Conservation (phyloP, 1,284 basidiomycete genomes). For the Austroboletus olivaceoglutinosus region DNA sequence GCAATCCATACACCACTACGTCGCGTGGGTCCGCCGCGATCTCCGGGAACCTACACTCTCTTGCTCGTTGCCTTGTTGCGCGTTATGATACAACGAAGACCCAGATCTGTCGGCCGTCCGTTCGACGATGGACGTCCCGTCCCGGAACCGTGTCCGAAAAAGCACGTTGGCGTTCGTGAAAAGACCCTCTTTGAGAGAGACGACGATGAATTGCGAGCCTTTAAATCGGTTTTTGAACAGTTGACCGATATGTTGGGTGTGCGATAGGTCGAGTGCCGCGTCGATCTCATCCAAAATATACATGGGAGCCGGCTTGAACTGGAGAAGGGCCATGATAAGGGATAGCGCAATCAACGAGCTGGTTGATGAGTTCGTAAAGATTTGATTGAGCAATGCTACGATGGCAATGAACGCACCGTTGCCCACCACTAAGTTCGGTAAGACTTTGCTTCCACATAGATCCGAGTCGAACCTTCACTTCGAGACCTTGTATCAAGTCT, state of each 20-base stretch:
- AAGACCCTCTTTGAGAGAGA: conserved; percentile 94
- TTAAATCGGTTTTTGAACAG: conserved; percentile 97
- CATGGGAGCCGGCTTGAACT: conserved; percentile 99
- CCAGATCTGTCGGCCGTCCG: conserved; percentile 63
- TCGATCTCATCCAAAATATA: conserved; percentile 99
- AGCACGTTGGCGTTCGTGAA: conserved; percentile 98
- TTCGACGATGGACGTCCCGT: conserved; percentile 91
- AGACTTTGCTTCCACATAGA: conserved; percentile 96
- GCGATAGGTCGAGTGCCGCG: conserved; percentile 92
- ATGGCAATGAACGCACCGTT: conserved; percentile 61
- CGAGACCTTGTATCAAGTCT: conserved; percentile 92
- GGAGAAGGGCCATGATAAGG: conserved; percentile 95
- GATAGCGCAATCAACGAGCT: conserved; percentile 96
- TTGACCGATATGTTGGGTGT: conserved; percentile 96
- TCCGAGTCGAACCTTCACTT: conserved; percentile 95
- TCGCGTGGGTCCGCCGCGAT: conserved; percentile 15
- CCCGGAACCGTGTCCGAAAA: conserved; percentile 89
- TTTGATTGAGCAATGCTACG: not conserved
- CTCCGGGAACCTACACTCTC: conserved; percentile 24
- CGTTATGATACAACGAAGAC: conserved; percentile 38
- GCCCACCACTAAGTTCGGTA: conserved; percentile 96
- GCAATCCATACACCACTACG: conserved; percentile 3
- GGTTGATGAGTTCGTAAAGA: conserved; percentile 5
- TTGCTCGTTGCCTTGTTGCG: conserved; percentile 17
- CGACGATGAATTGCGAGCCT: conserved; percentile 97